phyloP scores from a whole-genome alignment of 306 rosid genomes.

The Quercus mongolica region DNA sequence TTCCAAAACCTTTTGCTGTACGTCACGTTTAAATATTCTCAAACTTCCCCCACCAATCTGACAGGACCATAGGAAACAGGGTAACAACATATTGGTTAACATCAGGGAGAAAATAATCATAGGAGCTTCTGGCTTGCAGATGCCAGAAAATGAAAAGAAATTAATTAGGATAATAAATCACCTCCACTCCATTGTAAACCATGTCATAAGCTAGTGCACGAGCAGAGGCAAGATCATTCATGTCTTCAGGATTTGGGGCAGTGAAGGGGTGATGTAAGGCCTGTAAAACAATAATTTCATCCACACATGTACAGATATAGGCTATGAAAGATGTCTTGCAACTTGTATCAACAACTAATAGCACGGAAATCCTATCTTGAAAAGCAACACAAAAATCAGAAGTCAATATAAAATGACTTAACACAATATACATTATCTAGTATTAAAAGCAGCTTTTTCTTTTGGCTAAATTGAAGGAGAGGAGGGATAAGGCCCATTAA shows the following conservation, averaged over 20 bases:
- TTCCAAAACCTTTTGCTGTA: slow-evolving; percentile 86
- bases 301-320: not conserved
- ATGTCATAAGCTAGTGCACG: slow-evolving; percentile 97
- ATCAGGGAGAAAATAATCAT: not conserved
- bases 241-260: slow-evolving; percentile 94
- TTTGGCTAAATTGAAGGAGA: too few species aligned
- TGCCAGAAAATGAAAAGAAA: slow-evolving; percentile 12
- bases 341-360: slow-evolving; percentile 2
- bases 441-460: too few species aligned
- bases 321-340: not conserved
- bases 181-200: slow-evolving; percentile 99
- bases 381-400: not conserved
- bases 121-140: slow-evolving; percentile 13
- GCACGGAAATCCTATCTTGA: not conserved
- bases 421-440: too few species aligned
- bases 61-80: slow-evolving; percentile 23
- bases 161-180: slow-evolving; percentile 15
- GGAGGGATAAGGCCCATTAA: too few species aligned
- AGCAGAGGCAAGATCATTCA: slow-evolving; percentile 81
- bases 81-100: slow-evolving; percentile 7
- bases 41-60: slow-evolving; percentile 97
- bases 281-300: slow-evolving; percentile 33
- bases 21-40: slow-evolving; percentile 84
- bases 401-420: too few species aligned
- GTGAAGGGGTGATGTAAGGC: slow-evolving; percentile 98